A percentile compares a stretch with the other conserved stretches of the same genome.
Evolutionary conservation across 371 early-diverging fungal species (phyloP).

Genomic region (Polyrhizophydium stewartii): DNA sequence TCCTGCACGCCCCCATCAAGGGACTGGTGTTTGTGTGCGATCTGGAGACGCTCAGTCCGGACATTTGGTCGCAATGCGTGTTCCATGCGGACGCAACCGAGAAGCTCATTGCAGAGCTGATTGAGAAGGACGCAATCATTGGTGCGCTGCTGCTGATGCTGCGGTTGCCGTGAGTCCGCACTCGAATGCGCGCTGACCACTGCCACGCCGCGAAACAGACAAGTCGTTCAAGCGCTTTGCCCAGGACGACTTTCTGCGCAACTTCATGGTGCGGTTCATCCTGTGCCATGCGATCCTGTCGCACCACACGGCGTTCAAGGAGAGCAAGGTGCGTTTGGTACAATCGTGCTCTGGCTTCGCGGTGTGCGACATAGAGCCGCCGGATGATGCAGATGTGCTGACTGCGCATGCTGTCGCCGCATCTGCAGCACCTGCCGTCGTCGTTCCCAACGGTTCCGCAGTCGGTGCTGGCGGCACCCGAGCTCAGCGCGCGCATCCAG

Average conservation of each 20-base stretch:
- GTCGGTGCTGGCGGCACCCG: conserved; percentile 25
- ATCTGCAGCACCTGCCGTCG: conserved; percentile 36
- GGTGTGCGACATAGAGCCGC: too few relatives aligned
- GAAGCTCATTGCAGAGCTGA: neutral
- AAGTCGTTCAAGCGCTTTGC: conserved; percentile 64
- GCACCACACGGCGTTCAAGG: conserved; percentile 46
- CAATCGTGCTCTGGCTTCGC: neutral
- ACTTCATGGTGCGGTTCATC: conserved; percentile 80
- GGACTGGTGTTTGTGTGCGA: conserved; percentile 46
- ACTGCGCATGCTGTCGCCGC: neutral
- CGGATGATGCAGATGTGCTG: too few relatives aligned
- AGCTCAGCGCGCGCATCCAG: conserved; percentile 28
- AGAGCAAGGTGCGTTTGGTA: conserved; percentile 39
- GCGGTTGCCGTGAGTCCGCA: neutral
- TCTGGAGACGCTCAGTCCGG: conserved; percentile 22
- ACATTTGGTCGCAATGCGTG: conserved; percentile 36
- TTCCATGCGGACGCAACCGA: conserved; percentile 6
- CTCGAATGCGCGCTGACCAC: neutral
- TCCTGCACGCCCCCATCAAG: conserved; percentile 65
- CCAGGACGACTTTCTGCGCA: conserved; percentile 83
- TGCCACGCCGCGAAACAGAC: conserved; percentile 30
- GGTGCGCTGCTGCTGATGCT: too few relatives aligned
- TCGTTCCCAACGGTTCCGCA: conserved; percentile 33
- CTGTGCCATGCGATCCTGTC: conserved; percentile 64
- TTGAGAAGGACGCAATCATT: conserved; percentile 24